Percentiles rank a stretch among this genome's conserved stretches.
phyloP scores from a whole-genome alignment of 257 asterid species.

The Solanum habrochaites region DNA sequence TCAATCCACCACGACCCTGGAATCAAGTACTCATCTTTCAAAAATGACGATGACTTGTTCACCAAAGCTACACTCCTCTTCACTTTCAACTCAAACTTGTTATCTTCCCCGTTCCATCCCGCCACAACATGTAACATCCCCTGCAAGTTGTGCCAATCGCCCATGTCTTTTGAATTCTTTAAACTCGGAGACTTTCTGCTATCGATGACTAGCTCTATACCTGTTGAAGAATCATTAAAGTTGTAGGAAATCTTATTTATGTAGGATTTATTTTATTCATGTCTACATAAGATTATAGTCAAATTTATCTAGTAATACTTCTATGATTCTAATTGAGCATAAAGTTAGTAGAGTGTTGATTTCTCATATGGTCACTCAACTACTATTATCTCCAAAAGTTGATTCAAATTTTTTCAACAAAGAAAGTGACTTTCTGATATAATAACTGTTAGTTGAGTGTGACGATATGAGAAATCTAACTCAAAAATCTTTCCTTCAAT shows the following conservation, averaged over 20 bases:
- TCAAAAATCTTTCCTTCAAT: neutral
- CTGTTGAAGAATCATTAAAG: neutral
- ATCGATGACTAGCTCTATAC: conserved; percentile 42
- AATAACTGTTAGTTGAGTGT: neutral
- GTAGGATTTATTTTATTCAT: neutral
- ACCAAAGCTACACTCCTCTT: conserved; percentile 68
- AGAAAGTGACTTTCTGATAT: neutral
- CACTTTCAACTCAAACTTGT: conserved; percentile 47
- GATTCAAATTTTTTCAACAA: neutral
- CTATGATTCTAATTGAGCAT: neutral
- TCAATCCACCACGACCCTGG: conserved; percentile 95
- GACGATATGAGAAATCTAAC: neutral
- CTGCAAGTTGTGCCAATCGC: conserved; percentile 93
- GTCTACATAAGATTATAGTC: neutral
- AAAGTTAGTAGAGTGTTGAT: neutral
- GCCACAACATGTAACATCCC: conserved; percentile 74
- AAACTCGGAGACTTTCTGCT: conserved; percentile 51
- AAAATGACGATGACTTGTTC: conserved; percentile 50
- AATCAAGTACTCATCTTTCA: conserved; percentile 67
- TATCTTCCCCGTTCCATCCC: conserved; percentile 69
- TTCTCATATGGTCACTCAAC: neutral
- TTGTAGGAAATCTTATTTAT: neutral
- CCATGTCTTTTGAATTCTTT: conserved; percentile 39
- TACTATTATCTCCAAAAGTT: neutral
- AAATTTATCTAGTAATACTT: neutral